Evolutionary conservation across 257 asterid species (phyloP), one percentile per base, ranked within the genome.

Genomic region (Linderniella brevidens): DNA sequence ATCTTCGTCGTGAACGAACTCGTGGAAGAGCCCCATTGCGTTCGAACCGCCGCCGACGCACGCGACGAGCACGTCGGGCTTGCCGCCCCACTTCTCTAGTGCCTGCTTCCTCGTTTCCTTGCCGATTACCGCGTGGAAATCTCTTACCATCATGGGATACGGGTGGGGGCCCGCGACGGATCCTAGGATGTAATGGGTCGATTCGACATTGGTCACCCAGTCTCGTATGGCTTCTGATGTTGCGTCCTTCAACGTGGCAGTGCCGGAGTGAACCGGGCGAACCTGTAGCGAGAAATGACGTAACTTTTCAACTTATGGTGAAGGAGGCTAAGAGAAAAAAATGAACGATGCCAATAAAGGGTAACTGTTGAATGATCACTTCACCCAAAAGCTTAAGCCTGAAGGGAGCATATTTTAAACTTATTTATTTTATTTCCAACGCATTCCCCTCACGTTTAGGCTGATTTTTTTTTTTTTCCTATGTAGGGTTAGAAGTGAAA

Each of bases 11-110:
- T 78, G 86, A 46, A 88, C 75, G 65, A 88, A 88, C 57, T 88
- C 95, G 46, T 88, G 92, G 59, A 88, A 84, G 36, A 88, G 75
- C 11, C 97, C 92, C 68, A 88, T 84, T 19, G 95, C 97, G 63
- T 88, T 88, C 42, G 97, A 88, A 48, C 97, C 97, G 44, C 97
- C 95, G 14, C 95, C 97, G 50, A 88, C 86, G 62, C 97, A 88
- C 3, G 97, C 97, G 53, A 84, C 90, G 15, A 88, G 69, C 54
- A 84, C 80, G 48, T 78, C 94, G 6, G 95, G 93, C 46, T 64
- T 78, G 53, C 94, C 79, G 12, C 92, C 93, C 95, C 98, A 88
- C 62, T 79, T 84, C 37, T 80, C 96, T 64, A 88, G 16, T 49
- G 94, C 80, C 66, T 88, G 94, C 64, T 73, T 81, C 64, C 95